Conservation (phyloP, 1,284 basidiomycete genomes). For the Schizophyllum commune region DNA sequence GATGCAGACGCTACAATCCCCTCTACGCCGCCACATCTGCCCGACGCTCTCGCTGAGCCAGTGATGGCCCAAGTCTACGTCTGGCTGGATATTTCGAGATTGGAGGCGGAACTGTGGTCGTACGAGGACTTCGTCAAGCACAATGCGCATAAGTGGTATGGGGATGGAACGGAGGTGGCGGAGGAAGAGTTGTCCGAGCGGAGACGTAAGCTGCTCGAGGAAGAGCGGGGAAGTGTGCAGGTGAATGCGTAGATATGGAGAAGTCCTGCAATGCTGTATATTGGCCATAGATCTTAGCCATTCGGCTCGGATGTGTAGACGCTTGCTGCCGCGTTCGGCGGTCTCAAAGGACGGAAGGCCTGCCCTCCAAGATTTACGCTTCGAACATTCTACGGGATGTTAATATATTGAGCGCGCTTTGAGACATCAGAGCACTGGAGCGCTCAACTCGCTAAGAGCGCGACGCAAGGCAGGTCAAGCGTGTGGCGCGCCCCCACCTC, state of each 20-base stretch:
- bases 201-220: background rate
- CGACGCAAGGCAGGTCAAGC: background rate
- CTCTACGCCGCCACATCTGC: constrained; percentile 31
- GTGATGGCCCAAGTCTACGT: constrained; percentile 64
- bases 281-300: too few relatives aligned
- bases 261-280: too few relatives aligned
- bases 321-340: too few relatives aligned
- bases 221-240: background rate
- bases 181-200: background rate
- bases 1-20: constrained; percentile 23
- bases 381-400: too few relatives aligned
- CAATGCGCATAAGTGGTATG: constrained; percentile 68
- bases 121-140: constrained; percentile 66
- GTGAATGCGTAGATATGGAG: too few relatives aligned
- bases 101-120: constrained; percentile 66
- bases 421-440: too few relatives aligned
- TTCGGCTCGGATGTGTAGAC: too few relatives aligned
- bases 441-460: too few relatives aligned
- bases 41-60: constrained; percentile 27
- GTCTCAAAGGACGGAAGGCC: too few relatives aligned
- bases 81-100: constrained; percentile 38
- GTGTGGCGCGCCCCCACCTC: too few relatives aligned
- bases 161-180: background rate
- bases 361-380: too few relatives aligned
- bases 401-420: too few relatives aligned